Evolutionary conservation across 1,284 basidiomycete species (phyloP).

Genomic region (Kwoniella shivajii): DNA sequence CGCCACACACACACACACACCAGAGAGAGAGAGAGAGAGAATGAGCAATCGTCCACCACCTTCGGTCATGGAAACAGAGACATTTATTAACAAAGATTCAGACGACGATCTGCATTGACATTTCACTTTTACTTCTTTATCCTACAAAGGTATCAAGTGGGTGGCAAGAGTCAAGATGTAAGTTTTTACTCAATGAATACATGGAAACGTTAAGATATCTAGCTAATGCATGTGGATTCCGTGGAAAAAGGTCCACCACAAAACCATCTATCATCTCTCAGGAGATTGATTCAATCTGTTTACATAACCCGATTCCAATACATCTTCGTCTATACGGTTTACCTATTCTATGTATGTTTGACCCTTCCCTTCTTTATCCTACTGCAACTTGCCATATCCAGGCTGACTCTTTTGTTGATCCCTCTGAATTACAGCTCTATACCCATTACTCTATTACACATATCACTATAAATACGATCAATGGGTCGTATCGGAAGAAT

Average conservation of each 20-base stretch:
- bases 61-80: background rate
- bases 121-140: background rate
- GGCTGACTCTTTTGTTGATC: too few species aligned
- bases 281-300: constrained; percentile 78
- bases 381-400: too few species aligned
- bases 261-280: constrained; percentile 64
- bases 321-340: constrained; percentile 78
- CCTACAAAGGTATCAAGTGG: background rate
- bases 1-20: too few species aligned
- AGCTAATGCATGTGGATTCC: too few species aligned
- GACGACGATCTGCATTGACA: too few species aligned
- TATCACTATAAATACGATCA: constrained; percentile 84
- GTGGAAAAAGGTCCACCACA: constrained; percentile 20
- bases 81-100: too few species aligned
- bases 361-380: constrained; percentile 72
- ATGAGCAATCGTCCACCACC: constrained; percentile 1
- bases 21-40: too few species aligned
- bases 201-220: too few species aligned
- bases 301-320: constrained; percentile 78
- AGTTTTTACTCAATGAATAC: background rate
- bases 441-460: constrained; percentile 87
- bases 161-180: constrained; percentile 15
- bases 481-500: constrained; percentile 89
- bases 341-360: constrained; percentile 68
- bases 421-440: constrained; percentile 59